Evolutionary conservation across 139 green algal species (phyloP), one percentile per base, ranked within the genome.

Genomic region (Picochlorum sp.): DNA sequence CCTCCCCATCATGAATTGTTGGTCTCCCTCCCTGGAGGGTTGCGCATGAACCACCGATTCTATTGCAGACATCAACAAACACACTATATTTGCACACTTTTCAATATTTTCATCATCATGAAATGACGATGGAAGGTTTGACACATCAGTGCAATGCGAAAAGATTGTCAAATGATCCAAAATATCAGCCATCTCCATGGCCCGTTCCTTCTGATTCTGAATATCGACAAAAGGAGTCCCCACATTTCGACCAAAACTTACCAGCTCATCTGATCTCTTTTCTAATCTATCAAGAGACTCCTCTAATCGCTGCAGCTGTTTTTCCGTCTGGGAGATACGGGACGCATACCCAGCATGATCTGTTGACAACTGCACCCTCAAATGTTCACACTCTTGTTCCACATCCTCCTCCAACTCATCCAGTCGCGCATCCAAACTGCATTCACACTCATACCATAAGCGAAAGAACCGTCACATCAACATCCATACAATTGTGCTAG

Each of bases 81-180:
- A 23, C 16, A 31, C 23, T 65, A 65, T n/a, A 54, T 20, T 18
- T n/a, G 81, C 82, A 37, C 77, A 81, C 26, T 85, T 64, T 15
- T 63, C 62, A 28, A 87, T 60, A 2, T 64, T 70, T 7, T 67
- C 49, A n/a, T 79, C 59, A 30, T 85, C 67, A 21, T 71, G 74
- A 65, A 86, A 88, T n/a, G 83, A 50, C 10, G 66, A 31, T 18
- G 80, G 51, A 56, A 88, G 74, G 49, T 63, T 58, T 18, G 47
- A 59, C 45, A 83, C 71, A 58, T 83, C 67, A 10, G 13, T 20
- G 5, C 45, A 62, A 24, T 59, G 55, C 10, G 75, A 70, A 74
- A 85, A 85, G 18, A 69, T 57, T 30, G 72, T 68, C 65, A 85
- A 57, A 68, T 75, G 66, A 45, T 65, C 20, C 31, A 85, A 65